Percentiles rank a stretch among this genome's conserved stretches.
These are phyloP conservation scores for Dryas octopetala DNA, from an alignment of 306 rosid species.

Conservation along the genomic window DNA sequence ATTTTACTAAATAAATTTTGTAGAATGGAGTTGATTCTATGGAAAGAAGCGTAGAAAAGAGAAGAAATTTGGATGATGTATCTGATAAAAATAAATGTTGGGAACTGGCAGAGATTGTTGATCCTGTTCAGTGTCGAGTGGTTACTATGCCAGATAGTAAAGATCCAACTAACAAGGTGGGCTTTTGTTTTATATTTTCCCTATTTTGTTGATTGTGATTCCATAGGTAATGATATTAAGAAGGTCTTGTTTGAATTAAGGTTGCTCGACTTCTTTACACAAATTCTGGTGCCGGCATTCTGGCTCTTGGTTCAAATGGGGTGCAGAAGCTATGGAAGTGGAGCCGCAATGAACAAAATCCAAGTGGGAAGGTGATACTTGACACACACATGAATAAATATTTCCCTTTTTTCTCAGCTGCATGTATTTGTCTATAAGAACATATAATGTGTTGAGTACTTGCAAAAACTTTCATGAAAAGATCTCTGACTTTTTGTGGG, in stretches of 20 bases:
- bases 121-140: slow-evolving; percentile 57
- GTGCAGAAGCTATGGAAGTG: slow-evolving; percentile 75
- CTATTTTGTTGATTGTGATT: neutral
- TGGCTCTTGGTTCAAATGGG: slow-evolving; percentile 72
- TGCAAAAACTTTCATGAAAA: neutral
- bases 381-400: neutral
- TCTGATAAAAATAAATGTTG: slow-evolving; percentile 54
- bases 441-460: neutral
- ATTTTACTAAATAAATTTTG: neutral
- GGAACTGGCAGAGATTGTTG: slow-evolving; percentile 64
- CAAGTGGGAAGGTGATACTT: slow-evolving; percentile 54
- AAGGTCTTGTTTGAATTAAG: slow-evolving; percentile 26
- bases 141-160: slow-evolving; percentile 56
- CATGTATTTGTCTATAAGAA: neutral
- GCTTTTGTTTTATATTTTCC: neutral
- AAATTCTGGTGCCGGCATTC: slow-evolving; percentile 60
- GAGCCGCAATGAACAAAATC: slow-evolving; percentile 62
- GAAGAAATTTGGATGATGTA: slow-evolving; percentile 54
- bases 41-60: slow-evolving; percentile 51
- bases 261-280: slow-evolving; percentile 67
- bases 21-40: slow-evolving; percentile 51
- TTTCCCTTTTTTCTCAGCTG: neutral
- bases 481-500: slow-evolving; percentile 28
- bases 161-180: slow-evolving; percentile 63
- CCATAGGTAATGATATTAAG: neutral